Percentiles rank a stretch among this genome's conserved stretches.
phyloP scores from a whole-genome alignment of 2,329 filamentous ascomycete genomes.

The Ophiostoma sp. region DNA sequence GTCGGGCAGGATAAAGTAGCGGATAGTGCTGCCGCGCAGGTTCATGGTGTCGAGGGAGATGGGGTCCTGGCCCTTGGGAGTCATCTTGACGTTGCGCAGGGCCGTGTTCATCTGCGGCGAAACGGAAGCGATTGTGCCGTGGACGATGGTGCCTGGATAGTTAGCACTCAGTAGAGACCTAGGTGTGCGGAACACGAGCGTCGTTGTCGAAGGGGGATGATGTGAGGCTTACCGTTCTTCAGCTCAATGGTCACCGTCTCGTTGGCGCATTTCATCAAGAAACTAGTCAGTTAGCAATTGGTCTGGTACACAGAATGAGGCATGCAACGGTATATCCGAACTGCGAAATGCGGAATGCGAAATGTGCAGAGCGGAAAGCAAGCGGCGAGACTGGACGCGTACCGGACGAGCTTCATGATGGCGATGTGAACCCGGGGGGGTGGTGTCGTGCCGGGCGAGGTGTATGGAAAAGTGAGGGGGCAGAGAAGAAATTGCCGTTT shows the following conservation, averaged over 20 bases:
- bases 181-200: slow-evolving; percentile 12
- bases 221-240: slow-evolving; percentile 71
- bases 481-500: neutral
- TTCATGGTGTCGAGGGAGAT: slow-evolving; percentile 92
- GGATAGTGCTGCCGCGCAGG: slow-evolving; percentile 90
- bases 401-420: slow-evolving; percentile 97
- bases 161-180: neutral
- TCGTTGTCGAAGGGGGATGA: neutral
- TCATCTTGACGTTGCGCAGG: slow-evolving; percentile 95
- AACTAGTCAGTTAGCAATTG: slow-evolving; percentile 51
- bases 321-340: neutral
- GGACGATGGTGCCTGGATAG: slow-evolving; percentile 75
- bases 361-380: slow-evolving; percentile 28
- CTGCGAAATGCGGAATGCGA: neutral
- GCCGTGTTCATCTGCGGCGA: slow-evolving; percentile 98
- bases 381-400: slow-evolving; percentile 38
- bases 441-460: neutral
- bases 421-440: slow-evolving; percentile 27
- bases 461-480: neutral
- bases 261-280: slow-evolving; percentile 98
- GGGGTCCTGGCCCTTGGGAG: slow-evolving; percentile 77
- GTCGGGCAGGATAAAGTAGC: slow-evolving; percentile 95
- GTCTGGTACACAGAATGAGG: slow-evolving; percentile 19
- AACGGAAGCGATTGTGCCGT: slow-evolving; percentile 94
- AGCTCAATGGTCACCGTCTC: slow-evolving; percentile 98